Conservation (phyloP, 352 stramenopile species). For the Phytopythium sindhum region DNA sequence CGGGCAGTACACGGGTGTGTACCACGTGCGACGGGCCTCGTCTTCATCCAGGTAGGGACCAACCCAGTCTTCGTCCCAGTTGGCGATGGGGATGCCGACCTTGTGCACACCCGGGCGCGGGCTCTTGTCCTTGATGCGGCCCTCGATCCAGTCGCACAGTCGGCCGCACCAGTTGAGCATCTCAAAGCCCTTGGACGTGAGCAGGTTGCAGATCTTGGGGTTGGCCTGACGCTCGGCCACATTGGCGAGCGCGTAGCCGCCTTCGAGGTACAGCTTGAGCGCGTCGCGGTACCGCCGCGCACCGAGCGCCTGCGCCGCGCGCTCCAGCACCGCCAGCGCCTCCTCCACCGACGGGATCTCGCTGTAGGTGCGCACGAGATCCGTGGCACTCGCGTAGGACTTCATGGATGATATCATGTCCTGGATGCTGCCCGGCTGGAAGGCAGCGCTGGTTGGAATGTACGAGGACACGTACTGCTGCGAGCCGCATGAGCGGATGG, state of each 20-base stretch:
- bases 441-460: conserved; percentile 65
- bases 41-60: conserved; percentile 69
- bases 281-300: conserved; percentile 73
- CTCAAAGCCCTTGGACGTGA: conserved; percentile 84
- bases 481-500: conserved; percentile 71
- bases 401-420: conserved; percentile 79
- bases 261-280: conserved; percentile 79
- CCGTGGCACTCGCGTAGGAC: conserved; percentile 69
- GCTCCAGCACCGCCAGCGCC: conserved; percentile 68
- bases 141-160: conserved; percentile 84
- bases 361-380: conserved; percentile 72
- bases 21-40: conserved; percentile 74
- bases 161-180: conserved; percentile 82
- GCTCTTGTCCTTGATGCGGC: conserved; percentile 68
- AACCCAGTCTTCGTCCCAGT: conserved; percentile 78
- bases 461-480: conserved; percentile 75
- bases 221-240: conserved; percentile 74
- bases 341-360: conserved; percentile 78
- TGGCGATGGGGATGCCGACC: conserved; percentile 59
- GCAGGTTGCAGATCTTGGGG: conserved; percentile 82
- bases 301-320: conserved; percentile 51
- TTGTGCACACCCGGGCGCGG: conserved; percentile 77
- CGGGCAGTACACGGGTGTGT: conserved; percentile 75
- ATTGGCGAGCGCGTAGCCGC: conserved; percentile 81
- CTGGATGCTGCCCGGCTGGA: conserved; percentile 51